A percentile compares a stretch with the other conserved stretches of the same genome.
phyloP scores from a whole-genome alignment of 495 filamentous ascomycete genomes.

The Rhypophila decipiens region DNA sequence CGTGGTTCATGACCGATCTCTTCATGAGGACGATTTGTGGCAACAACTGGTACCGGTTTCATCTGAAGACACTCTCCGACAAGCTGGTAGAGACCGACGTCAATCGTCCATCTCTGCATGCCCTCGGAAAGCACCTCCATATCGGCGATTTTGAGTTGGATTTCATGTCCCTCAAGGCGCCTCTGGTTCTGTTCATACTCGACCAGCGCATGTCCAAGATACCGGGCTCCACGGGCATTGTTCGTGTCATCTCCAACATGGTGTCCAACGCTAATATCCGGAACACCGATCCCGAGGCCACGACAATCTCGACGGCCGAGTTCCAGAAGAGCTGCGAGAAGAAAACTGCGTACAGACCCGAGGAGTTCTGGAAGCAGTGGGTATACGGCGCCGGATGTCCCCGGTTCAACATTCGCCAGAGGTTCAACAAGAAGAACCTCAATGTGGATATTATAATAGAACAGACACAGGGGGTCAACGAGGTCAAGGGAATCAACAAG shows the following conservation, averaged over 20 bases:
- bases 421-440: conserved; percentile 96
- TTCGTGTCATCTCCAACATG: conserved; percentile 74
- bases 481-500: conserved; percentile 45
- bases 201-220: conserved; percentile 85
- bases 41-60: conserved; percentile 88
- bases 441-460: conserved; percentile 88
- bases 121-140: conserved; percentile 68
- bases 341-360: conserved; percentile 74
- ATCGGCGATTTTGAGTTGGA: conserved; percentile 78
- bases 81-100: conserved; percentile 74
- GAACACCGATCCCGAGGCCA: conserved; percentile 60
- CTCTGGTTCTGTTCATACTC: conserved; percentile 86
- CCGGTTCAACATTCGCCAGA: conserved; percentile 71
- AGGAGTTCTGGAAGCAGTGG: conserved; percentile 91
- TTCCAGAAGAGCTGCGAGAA: conserved; percentile 83
- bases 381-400: conserved; percentile 83
- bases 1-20: conserved; percentile 86
- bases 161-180: conserved; percentile 88
- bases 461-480: conserved; percentile 58
- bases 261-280: conserved; percentile 77
- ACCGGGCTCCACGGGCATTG: conserved; percentile 73
- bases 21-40: conserved; percentile 87
- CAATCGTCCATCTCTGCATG: conserved; percentile 72
- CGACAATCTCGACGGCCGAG: conserved; percentile 61
- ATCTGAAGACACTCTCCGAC: conserved; percentile 82